Base-by-base conservation (phyloP, 2,329 filamentous ascomycete genomes). In the Epichloe gansuensis region DNA sequence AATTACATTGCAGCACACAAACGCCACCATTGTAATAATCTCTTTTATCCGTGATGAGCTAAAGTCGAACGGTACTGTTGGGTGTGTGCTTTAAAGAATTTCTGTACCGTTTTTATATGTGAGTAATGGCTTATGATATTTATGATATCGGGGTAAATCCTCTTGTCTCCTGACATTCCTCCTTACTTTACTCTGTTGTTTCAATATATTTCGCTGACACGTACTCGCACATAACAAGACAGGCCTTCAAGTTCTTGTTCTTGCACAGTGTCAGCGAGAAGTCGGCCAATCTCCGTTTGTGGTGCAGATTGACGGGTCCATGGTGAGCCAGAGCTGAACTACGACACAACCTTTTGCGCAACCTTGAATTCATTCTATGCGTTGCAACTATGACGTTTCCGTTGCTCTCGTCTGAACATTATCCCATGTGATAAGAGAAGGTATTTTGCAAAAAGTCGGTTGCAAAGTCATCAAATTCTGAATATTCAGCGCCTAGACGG, bases 401-500 rank as follows among this genome's bases (percentile, higher is more conserved):
- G 44, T 52, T 70, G 63, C 55, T 69, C 61, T 8, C 61, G 56
- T 2, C 63, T 64, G 55, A 70, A 75, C 4, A 65, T 56, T 5
- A 72, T 62, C 0, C 72, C 72, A 53, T 76, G 72, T 2, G 71
- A 74, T 5, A 76, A 56, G 3, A 73, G 54, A 3, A 75, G 58
- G 56, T 74, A 75, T 54, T 75, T 75, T 48, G 66, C 63, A 50
- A 75, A 75, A 75, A 71, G 44, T 73, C 67, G 54, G 73, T 67
- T 0, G 71, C 72, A 57, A 75, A 65, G 68, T 75, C 70, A 60
- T 85, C 80, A 13, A 85, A 72, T 55, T 76, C 77, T 2, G 72
- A 70, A 59, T 88, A 88, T 2, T 74, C 70, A 0, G 83, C 85
- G 0, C 85, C 85, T 0, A 88, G 69, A 46, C 80, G 77, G 51